Base-by-base conservation (phyloP, 140 eudicot species). In the Bidens hawaiensis region DNA sequence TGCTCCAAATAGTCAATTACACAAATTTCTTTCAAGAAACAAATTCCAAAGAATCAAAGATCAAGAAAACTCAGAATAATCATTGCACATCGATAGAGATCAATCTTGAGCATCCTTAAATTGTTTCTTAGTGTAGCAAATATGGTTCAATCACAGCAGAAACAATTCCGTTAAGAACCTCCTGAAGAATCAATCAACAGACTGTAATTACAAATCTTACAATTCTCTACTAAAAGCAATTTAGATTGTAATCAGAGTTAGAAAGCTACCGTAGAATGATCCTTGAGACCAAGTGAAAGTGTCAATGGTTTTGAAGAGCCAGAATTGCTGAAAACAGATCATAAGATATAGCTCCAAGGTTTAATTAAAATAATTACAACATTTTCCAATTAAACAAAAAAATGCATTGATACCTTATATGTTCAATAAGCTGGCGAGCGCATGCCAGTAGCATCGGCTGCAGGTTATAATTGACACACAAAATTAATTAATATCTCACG, bases 281-380 rank as follows among this genome's bases (percentile, higher is more conserved):
- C 94, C 75, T 79, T 83, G 42, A 84, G 90, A 71, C 95, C 95
- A 52, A 90, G 95, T 21, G 97, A 86, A 41, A 90, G 81, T 50
- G 84, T 82, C 75, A 86, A 76, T 1, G 88, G 73, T 55, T 73
- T 81, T 17, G 86, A 79, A 50, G 95, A 90, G 46, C 97, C 95
- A 55, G 94, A 70, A 42, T 61, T 78, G 55, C 95, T 90, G 78
- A 72, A 69, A 23, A 62, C 28, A 36, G 43, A 36, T 36, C 3
- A 36, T 3, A 71, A 59, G 58, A 36, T 26, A 19, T 36, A 30
- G 25, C 51, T 8, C 34, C 22, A 53, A 21, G 16, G 19, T 17
- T 54, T 46, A 17, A 42, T 28, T 48, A 17, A 61, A 8, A 19
- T 36, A 17, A 11, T 36, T 36, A 36, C 50, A 60, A 7, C 16